Evolutionary conservation across 495 filamentous ascomycete genomes (phyloP).

Genomic region (Haplographium delicatum): DNA sequence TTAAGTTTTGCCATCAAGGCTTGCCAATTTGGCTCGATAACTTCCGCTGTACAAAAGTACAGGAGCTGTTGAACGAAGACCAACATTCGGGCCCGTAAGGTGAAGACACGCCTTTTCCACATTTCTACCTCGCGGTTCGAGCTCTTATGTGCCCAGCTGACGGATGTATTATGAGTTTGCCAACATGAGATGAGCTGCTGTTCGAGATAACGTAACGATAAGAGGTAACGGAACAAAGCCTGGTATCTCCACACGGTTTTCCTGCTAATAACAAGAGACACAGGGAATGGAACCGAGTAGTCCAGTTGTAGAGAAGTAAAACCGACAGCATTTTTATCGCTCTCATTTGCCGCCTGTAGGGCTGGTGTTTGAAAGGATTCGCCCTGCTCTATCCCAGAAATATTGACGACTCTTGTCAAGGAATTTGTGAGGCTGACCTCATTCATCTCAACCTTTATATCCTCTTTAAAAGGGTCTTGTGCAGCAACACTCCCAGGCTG

Average conservation of each 20-base stretch:
- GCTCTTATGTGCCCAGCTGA: constrained; percentile 79
- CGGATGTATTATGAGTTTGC: constrained; percentile 80
- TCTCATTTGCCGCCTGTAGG: constrained; percentile 51
- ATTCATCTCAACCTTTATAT: constrained; percentile 96
- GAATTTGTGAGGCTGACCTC: constrained; percentile 86
- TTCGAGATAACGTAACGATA: constrained; percentile 85
- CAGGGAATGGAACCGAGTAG: constrained; percentile 91
- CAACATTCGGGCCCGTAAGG: constrained; percentile 85
- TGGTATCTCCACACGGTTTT: constrained; percentile 96
- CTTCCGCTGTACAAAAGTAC: constrained; percentile 94
- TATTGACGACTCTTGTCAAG: constrained; percentile 92
- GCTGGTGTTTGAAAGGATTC: constrained; percentile 50
- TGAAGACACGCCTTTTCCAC: constrained; percentile 93
- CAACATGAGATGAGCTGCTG: constrained; percentile 76
- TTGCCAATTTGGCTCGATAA: constrained; percentile 97
- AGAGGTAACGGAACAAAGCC: constrained; percentile 86
- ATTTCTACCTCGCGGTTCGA: constrained; percentile 70
- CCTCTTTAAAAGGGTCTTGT: constrained; percentile 94
- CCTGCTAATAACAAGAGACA: constrained; percentile 91
- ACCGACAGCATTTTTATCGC: constrained; percentile 80
- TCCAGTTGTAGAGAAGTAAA: constrained; percentile 91
- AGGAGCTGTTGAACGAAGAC: constrained; percentile 94
- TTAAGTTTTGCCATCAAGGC: constrained; percentile 80
- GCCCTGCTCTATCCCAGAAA: constrained; percentile 89
- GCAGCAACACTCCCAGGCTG: constrained; percentile 93